Conservation (phyloP, 23 red algal species). For the Chondrus crispus region DNA sequence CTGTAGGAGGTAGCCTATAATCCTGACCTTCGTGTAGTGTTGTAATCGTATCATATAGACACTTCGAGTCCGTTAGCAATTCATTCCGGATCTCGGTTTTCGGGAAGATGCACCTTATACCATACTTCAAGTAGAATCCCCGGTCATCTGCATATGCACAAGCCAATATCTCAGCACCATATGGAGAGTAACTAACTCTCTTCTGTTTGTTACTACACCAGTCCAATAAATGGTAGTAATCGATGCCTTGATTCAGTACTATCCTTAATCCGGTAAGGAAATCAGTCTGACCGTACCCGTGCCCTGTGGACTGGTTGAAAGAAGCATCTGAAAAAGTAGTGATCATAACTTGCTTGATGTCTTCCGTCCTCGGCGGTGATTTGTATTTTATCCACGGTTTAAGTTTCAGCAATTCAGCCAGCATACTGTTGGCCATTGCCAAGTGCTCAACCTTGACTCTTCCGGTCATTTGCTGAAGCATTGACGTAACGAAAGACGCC, state of each 20-base stretch:
- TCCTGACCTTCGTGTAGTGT: constrained; percentile 32
- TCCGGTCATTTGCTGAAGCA: neutral
- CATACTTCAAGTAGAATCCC: neutral
- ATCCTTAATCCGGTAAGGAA: no score
- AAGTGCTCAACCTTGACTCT: neutral
- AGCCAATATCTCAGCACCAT: neutral
- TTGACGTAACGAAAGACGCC: neutral
- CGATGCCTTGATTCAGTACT: no score
- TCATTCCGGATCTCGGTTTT: neutral
- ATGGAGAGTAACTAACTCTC: neutral
- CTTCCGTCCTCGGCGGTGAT: no score
- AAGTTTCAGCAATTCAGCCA: neutral
- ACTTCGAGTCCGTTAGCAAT: neutral
- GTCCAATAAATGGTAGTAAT: neutral
- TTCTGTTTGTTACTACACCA: neutral
- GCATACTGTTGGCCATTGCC: neutral
- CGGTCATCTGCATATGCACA: constrained; percentile 7
- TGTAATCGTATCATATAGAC: neutral
- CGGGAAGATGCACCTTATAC: neutral
- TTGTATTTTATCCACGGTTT: no score
- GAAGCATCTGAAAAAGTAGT: constrained; percentile 25
- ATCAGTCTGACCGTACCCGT: constrained; percentile 23
- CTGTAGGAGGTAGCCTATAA: neutral
- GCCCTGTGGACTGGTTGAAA: neutral
- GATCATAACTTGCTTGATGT: neutral